Evolutionary conservation across 108 stramenopile species (phyloP).

Genomic region (Skeletonema marinoi): DNA sequence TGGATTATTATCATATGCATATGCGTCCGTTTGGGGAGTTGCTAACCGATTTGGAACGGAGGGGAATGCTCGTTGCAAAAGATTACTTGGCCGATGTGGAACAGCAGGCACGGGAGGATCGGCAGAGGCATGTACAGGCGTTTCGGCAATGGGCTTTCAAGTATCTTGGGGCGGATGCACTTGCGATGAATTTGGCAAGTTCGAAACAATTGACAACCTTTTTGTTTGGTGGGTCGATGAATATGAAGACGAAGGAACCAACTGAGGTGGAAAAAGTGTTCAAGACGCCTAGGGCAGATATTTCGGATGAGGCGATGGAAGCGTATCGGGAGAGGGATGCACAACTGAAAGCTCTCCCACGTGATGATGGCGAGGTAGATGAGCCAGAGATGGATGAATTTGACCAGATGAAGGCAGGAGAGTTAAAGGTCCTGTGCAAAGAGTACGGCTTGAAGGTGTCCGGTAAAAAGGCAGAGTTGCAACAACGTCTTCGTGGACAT

Average conservation of each 20-base stretch:
- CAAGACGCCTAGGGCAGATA: conserved; percentile 81
- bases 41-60: conserved; percentile 97
- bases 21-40: conserved; percentile 94
- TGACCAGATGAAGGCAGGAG: conserved; percentile 73
- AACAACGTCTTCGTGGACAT: conserved; percentile 75
- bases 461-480: conserved; percentile 83
- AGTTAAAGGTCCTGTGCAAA: conserved; percentile 86
- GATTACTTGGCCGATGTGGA: conserved; percentile 90
- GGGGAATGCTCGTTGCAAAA: conserved; percentile 91
- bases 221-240: conserved; percentile 88
- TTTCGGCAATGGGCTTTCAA: conserved; percentile 84
- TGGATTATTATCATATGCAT: conserved; percentile 92
- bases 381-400: conserved; percentile 58
- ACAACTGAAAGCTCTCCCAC: conserved; percentile 2
- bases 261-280: conserved; percentile 78
- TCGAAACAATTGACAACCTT: conserved; percentile 83
- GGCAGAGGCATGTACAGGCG: conserved; percentile 52
- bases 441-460: conserved; percentile 81
- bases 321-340: conserved; percentile 48
- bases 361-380: background rate
- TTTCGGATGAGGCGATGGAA: conserved; percentile 82
- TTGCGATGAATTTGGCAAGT: conserved; percentile 88
- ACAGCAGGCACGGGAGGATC: conserved; percentile 77
- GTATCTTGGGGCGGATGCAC: conserved; percentile 77
- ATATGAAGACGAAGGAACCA: conserved; percentile 69